Evolutionary conservation across 2,329 filamentous ascomycete genomes (phyloP), one percentile per base, ranked within the genome.

Genomic region (Diaporthe australafricana): DNA sequence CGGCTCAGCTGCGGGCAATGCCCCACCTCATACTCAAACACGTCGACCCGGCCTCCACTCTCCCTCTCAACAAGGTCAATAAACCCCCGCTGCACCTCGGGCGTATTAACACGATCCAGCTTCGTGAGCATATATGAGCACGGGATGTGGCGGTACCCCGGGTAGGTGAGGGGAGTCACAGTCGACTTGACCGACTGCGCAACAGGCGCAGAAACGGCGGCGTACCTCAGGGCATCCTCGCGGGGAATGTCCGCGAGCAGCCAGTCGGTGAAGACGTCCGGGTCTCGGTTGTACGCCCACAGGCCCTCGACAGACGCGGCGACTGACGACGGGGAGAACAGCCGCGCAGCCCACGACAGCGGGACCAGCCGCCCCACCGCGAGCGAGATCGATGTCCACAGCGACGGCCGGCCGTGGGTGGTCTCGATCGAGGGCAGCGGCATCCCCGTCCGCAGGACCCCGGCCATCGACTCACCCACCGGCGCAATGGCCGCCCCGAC

Each of bases 121-220:
- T 32, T 32, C 17, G 38, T 48, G 3, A 63, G 1, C 38, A 62
- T n/a, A 25, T 62, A 45, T 11, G 38, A 62, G 38, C 57, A 63
- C 11, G 42, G 40, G 25, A 47, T 47, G 40, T 48, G 20, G 11
- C 32, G 32, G 57, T 63, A 63, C 27, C 57, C 40, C 16, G 40
- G 40, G 11, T 30, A 32, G 25, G 40, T 62, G 4, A 62, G 56
- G 22, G 56, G 38, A 14, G 40, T 47, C 9, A 47, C 25, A 2
- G 22, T 62, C 9, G 56, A 62, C 40, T 62, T 62, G 9, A 62
- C 40, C n/a, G 56, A 47, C 55, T 60, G 55, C 55, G 56, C 40
- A 17, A 32, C 25, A 0, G 25, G 0, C 6, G 56, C n/a, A 14
- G 56, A 62, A 2, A 6, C 27, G 8, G 25, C 7, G 8, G 40